Evolutionary conservation across 306 rosid genomes (phyloP), one percentile per base, ranked within the genome.

Genomic region (Datisca glomerata): DNA sequence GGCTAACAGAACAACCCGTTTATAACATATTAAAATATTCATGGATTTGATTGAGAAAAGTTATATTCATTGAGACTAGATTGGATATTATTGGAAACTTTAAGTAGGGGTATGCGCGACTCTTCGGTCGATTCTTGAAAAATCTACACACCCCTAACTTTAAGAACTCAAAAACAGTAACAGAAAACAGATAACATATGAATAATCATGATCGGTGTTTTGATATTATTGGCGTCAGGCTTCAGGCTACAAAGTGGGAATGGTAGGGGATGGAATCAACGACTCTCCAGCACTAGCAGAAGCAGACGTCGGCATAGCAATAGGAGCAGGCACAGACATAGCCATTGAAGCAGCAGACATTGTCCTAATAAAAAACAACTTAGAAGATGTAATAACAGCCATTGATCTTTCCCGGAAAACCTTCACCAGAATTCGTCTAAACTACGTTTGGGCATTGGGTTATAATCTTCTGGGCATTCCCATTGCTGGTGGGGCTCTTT

Each of bases 281-380:
- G 96, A 85, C 53, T 80, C 96, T 1, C 96, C 93, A 2, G 89
- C 93, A 32, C 66, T 85, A 4, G 96, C 74, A 15, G 85, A 85
- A 17, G 89, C 82, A 1, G 82, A 85, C 49, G 93, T 85, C 17
- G 96, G 96, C 35, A 74, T 85, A 67, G 89, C 96, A 23, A 85
- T 85, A 18, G 93, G 85, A 41, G 89, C 89, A 3, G 96, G 89
- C 28, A 80, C 89, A 5, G 96, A 85, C 64, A 80, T 85, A 31
- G 96, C 96, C 12, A 85, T 85, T 36, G 96, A 85, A 49, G 96
- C 96, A 31, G 93, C 96, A 19, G 93, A 80, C 69, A 80, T 80
- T 36, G 89, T 85, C 62, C 80, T 80, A 0, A 74, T 77, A 84
- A 80, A 70, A 62, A 85, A 81, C 69, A 79, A 77, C 63, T 70